Conservation (phyloP, 176 grass and related monocot genomes). For the Musa schizocarpa region DNA sequence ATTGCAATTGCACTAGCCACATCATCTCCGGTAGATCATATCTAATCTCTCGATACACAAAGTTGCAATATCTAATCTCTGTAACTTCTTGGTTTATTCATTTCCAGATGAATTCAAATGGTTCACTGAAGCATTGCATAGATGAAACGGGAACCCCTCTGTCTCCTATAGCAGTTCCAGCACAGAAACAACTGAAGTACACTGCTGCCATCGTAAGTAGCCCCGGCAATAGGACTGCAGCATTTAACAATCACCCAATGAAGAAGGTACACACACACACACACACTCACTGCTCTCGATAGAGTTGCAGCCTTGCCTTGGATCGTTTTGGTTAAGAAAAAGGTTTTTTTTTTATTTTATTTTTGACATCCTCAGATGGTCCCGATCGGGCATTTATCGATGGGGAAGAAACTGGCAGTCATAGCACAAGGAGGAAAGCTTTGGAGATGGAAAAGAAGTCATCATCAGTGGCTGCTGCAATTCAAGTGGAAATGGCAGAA, state of each 20-base stretch:
- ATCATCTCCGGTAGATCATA: conserved; percentile 50
- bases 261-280: conserved; percentile 36
- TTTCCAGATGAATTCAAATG: conserved; percentile 67
- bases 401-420: conserved; percentile 60
- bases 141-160: conserved; percentile 60
- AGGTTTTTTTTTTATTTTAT: background rate
- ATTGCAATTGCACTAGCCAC: conserved; percentile 38
- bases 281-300: background rate
- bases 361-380: conserved; percentile 58
- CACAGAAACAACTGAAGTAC: conserved; percentile 99
- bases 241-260: conserved; percentile 56
- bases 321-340: background rate
- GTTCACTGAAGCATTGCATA: conserved; percentile 51
- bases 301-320: background rate
- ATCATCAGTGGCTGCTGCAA: conserved; percentile 93
- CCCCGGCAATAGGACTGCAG: conserved; percentile 47
- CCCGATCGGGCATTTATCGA: conserved; percentile 58
- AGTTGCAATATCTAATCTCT: no score
- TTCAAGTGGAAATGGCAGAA: conserved; percentile 99
- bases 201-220: conserved; percentile 84
- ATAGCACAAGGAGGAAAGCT: conserved; percentile 82
- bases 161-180: conserved; percentile 80
- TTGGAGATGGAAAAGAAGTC: conserved; percentile 99
- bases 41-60: no score
- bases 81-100: no score